phyloP scores from a whole-genome alignment of 169 alveolate species.

The Cryptosporidium sp. region DNA sequence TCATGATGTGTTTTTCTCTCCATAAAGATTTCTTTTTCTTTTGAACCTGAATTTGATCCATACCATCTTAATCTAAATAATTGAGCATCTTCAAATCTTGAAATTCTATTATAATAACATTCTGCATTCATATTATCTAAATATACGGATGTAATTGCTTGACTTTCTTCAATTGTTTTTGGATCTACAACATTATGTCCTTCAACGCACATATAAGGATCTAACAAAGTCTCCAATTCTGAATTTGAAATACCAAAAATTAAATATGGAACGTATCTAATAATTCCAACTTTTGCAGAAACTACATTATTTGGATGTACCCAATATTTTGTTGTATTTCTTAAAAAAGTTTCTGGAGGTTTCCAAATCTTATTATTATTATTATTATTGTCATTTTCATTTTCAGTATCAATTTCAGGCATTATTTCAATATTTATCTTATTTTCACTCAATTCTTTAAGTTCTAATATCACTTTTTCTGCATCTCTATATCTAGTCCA shows the following conservation, averaged over 20 bases:
- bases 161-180: slow-evolving; percentile 79
- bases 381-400: slow-evolving; percentile 14
- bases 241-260: slow-evolving; percentile 82
- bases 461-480: neutral
- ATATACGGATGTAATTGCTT: slow-evolving; percentile 84
- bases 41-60: slow-evolving; percentile 81
- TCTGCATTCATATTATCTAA: slow-evolving; percentile 81
- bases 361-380: slow-evolving; percentile 77
- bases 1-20: slow-evolving; percentile 87
- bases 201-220: slow-evolving; percentile 63
- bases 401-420: neutral
- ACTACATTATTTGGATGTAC: slow-evolving; percentile 82
- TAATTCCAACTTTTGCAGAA: slow-evolving; percentile 83
- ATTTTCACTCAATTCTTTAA: slow-evolving; percentile 8
- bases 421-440: neutral
- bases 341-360: slow-evolving; percentile 85
- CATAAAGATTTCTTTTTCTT: slow-evolving; percentile 79
- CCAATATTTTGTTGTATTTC: slow-evolving; percentile 84
- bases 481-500: slow-evolving; percentile 80
- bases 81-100: slow-evolving; percentile 84
- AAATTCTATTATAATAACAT: slow-evolving; percentile 81
- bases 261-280: slow-evolving; percentile 83
- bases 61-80: slow-evolving; percentile 86
- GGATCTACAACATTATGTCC: slow-evolving; percentile 25
- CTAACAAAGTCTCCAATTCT: slow-evolving; percentile 79